Percentiles rank a stretch among this genome's conserved stretches.
Evolutionary conservation across 2,329 filamentous ascomycete species (phyloP).

Genomic region (Alternaria brassicae): DNA sequence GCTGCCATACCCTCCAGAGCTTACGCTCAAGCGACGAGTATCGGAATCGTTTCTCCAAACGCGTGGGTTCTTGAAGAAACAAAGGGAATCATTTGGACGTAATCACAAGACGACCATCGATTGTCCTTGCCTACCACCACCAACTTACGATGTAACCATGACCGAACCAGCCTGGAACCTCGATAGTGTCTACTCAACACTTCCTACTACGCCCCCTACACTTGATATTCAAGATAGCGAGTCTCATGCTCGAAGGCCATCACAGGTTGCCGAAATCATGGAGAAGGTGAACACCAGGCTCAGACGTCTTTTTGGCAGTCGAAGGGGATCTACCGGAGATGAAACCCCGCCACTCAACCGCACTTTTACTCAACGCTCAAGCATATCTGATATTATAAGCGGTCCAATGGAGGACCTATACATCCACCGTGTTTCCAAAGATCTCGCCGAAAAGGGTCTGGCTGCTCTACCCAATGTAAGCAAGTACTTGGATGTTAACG

Average conservation of each 20-base stretch:
- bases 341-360: background rate
- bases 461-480: conserved; percentile 13
- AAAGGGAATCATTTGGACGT: background rate
- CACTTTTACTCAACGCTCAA: background rate
- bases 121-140: background rate
- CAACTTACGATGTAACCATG: background rate
- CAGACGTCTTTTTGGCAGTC: conserved; percentile 7
- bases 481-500: conserved; percentile 2
- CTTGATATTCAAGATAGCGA: background rate
- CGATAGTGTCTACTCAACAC: background rate
- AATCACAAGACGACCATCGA: background rate
- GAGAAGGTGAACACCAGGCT: conserved; percentile 5
- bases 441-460: background rate
- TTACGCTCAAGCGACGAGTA: conserved; percentile 3
- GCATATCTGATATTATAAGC: background rate
- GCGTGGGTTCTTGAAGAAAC: conserved; percentile 3
- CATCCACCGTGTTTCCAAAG: background rate
- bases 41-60: conserved; percentile 7
- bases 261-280: conserved; percentile 10
- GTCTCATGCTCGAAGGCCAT: background rate
- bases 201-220: conserved; percentile 5
- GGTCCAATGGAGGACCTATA: background rate
- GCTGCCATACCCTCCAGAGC: background rate
- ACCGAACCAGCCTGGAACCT: conserved; percentile 1
- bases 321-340: conserved; percentile 7